A percentile compares a stretch with the other conserved stretches of the same genome.
Evolutionary conservation across 75 land plant species (phyloP).

Genomic region (Pinus taeda): DNA sequence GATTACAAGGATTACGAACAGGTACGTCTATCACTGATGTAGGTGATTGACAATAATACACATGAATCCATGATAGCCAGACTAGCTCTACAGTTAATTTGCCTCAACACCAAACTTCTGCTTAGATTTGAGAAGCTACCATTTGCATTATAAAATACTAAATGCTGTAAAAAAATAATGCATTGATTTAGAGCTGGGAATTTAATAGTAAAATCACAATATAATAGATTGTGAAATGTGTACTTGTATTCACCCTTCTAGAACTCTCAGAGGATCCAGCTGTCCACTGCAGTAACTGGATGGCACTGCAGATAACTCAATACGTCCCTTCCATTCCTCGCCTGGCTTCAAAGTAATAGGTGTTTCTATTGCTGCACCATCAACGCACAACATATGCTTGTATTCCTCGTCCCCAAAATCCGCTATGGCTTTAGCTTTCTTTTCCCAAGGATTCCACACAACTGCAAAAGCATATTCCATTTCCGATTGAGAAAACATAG

Average conservation of each 20-base stretch:
- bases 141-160: too few species aligned
- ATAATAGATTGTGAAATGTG: background rate
- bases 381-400: conserved; percentile 84
- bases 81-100: too few species aligned
- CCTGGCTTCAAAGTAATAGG: conserved; percentile 82
- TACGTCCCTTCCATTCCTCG: conserved; percentile 89
- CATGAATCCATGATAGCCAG: too few species aligned
- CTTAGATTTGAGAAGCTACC: too few species aligned
- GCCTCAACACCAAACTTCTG: too few species aligned
- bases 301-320: conserved; percentile 80
- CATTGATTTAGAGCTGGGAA: background rate
- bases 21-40: too few species aligned
- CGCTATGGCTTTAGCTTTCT: conserved; percentile 76
- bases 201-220: background rate
- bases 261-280: conserved; percentile 5
- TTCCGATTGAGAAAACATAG: background rate
- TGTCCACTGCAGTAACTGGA: conserved; percentile 95
- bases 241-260: conserved; percentile 1
- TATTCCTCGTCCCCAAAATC: conserved; percentile 94
- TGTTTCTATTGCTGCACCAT: conserved; percentile 74
- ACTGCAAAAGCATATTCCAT: conserved; percentile 30
- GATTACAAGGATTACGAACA: too few species aligned
- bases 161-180: background rate
- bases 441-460: conserved; percentile 98
- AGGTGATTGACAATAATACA: too few species aligned